These are phyloP conservation scores for Halenospora varia DNA, from an alignment of 495 filamentous ascomycete genomes.

Conservation along the genomic window DNA sequence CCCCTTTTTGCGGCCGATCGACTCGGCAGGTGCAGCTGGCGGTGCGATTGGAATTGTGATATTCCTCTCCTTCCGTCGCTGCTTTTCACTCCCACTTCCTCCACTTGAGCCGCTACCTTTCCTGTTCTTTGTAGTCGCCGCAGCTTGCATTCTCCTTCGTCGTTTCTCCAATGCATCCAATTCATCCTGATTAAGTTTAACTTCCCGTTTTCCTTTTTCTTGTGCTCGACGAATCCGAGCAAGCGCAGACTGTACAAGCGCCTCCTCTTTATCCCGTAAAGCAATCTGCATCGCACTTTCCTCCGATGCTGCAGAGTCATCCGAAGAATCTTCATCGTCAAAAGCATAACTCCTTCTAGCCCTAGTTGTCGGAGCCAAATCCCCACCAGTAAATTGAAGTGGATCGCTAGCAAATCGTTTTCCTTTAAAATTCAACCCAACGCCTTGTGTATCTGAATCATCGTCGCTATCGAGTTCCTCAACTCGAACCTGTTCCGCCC, in stretches of 20 bases:
- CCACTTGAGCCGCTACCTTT: conserved; percentile 21
- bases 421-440: conserved; percentile 40
- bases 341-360: conserved; percentile 38
- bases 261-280: conserved; percentile 64
- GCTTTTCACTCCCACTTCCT: conserved; percentile 22
- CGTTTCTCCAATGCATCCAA: conserved; percentile 66
- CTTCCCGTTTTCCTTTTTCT: conserved; percentile 66
- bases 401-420: conserved; percentile 53
- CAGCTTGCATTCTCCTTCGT: conserved; percentile 55
- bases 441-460: conserved; percentile 57
- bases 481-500: conserved; percentile 49
- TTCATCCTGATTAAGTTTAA: conserved; percentile 70
- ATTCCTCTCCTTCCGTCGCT: conserved; percentile 15
- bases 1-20: conserved; percentile 24
- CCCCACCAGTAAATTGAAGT: conserved; percentile 57
- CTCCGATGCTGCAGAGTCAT: conserved; percentile 38
- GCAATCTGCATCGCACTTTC: conserved; percentile 52
- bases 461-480: conserved; percentile 72
- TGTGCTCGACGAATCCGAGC: conserved; percentile 73
- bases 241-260: conserved; percentile 67
- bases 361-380: conserved; percentile 37
- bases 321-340: conserved; percentile 44
- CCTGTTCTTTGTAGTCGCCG: conserved; percentile 24
- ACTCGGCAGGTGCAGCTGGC: conserved; percentile 15
- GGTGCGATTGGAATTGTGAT: conserved; percentile 20